Conservation (phyloP, 2,329 filamentous ascomycete species). For the Neonectria sp. region DNA sequence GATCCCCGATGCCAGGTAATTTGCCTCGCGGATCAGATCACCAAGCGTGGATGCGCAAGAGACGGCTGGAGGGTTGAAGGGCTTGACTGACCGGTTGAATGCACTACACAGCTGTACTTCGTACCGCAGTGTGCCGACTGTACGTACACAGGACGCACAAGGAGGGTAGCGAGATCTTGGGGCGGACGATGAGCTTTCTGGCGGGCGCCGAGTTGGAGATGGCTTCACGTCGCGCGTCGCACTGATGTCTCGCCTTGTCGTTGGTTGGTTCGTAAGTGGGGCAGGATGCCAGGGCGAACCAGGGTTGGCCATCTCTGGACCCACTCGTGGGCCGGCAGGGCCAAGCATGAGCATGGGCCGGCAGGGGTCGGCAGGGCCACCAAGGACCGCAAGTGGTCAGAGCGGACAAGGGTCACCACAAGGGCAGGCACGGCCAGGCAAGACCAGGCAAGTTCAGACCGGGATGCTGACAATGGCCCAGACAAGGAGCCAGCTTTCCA, state of each 20-base stretch:
- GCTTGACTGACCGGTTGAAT: background rate
- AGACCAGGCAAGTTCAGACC: slow-evolving; percentile 21
- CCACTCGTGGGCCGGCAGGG: slow-evolving; percentile 5
- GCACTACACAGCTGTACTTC: slow-evolving; percentile 4
- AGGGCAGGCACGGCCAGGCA: slow-evolving; percentile 34
- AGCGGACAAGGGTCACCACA: slow-evolving; percentile 32
- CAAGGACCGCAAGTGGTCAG: slow-evolving; percentile 31
- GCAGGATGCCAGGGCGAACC: slow-evolving; percentile 35
- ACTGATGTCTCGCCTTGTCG: slow-evolving; percentile 44
- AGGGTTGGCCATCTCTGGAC: slow-evolving; percentile 23
- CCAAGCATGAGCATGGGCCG: background rate
- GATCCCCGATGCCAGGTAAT: slow-evolving; percentile 18
- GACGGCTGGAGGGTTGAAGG: background rate
- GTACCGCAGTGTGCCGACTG: slow-evolving; percentile 17
- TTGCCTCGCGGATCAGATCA: slow-evolving; percentile 27
- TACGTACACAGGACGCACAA: slow-evolving; percentile 1
- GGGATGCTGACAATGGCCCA: slow-evolving; percentile 18
- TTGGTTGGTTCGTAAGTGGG: slow-evolving; percentile 46
- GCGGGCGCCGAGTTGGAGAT: slow-evolving; percentile 44
- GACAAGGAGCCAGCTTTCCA: slow-evolving; percentile 11
- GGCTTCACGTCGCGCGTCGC: slow-evolving; percentile 44
- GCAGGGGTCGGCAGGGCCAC: slow-evolving; percentile 12
- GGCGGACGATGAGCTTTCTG: slow-evolving; percentile 23
- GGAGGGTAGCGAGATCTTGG: slow-evolving; percentile 28
- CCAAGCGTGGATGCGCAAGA: slow-evolving; percentile 22